Evolutionary conservation across 176 grass and related monocot genomes (phyloP).

Genomic region (Juncus effusus): DNA sequence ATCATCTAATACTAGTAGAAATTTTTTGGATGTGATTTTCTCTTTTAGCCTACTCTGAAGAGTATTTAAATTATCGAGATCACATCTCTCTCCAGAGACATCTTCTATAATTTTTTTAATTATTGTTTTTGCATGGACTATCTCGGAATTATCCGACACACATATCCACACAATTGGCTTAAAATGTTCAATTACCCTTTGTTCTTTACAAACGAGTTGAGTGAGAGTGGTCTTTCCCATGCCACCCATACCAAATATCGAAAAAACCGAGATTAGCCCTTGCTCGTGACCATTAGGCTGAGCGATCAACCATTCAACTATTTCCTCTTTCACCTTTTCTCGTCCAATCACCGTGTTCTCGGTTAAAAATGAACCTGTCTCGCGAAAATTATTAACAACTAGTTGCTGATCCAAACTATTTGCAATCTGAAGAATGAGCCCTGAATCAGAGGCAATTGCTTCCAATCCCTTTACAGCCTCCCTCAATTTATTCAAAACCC

Average conservation of each 20-base stretch:
- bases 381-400: slow-evolving; percentile 3
- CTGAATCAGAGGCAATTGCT: not conserved
- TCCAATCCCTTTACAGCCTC: slow-evolving; percentile 9
- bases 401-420: not conserved
- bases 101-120: slow-evolving; percentile 36
- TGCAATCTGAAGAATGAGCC: not conserved
- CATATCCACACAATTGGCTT: slow-evolving; percentile 37
- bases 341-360: slow-evolving; percentile 1
- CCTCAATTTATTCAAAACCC: slow-evolving; percentile 10
- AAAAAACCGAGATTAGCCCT: slow-evolving; percentile 21
- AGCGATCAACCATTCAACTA: slow-evolving; percentile 2
- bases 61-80: slow-evolving; percentile 20
- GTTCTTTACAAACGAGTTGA: slow-evolving; percentile 34
- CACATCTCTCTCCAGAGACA: slow-evolving; percentile 10
- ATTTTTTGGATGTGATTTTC: slow-evolving; percentile 21
- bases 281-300: not conserved
- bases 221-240: slow-evolving; percentile 31
- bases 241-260: slow-evolving; percentile 38
- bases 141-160: slow-evolving; percentile 3
- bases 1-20: slow-evolving; percentile 54
- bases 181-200: slow-evolving; percentile 23
- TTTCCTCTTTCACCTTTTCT: slow-evolving; percentile 3
- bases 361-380: not conserved
- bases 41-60: slow-evolving; percentile 27
- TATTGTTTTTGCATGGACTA: slow-evolving; percentile 22